These are phyloP conservation scores for Acacia concinna DNA, from an alignment of 331 rosid species.

Conservation along the genomic window DNA sequence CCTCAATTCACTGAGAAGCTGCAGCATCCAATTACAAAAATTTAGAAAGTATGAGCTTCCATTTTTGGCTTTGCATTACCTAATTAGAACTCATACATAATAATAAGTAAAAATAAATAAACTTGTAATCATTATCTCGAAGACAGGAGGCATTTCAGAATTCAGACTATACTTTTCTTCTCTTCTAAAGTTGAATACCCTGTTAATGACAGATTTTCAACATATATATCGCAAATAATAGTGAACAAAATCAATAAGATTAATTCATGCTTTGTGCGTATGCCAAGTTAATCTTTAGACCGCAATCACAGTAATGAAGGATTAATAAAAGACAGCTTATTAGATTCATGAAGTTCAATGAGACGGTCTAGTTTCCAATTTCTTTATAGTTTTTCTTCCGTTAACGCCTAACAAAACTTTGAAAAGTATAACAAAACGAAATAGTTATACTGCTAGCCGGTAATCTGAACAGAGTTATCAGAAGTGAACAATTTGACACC, in stretches of 20 bases:
- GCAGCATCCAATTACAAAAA: conserved; percentile 32
- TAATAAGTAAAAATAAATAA: conserved; percentile 10
- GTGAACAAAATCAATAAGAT: background rate
- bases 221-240: background rate
- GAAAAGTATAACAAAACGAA: background rate
- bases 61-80: conserved; percentile 5
- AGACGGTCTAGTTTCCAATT: conserved; percentile 17
- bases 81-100: background rate
- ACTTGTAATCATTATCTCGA: conserved; percentile 9
- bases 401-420: background rate
- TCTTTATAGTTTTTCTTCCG: conserved; percentile 12
- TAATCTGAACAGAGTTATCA: background rate
- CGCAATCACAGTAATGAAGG: background rate
- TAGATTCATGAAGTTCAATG: background rate
- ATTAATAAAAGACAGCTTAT: background rate
- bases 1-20: conserved; percentile 56
- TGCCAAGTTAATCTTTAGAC: background rate
- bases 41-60: background rate
- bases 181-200: background rate
- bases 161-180: background rate
- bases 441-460: conserved; percentile 4
- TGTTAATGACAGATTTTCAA: background rate
- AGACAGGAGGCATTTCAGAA: conserved; percentile 9
- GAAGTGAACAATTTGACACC: background rate
- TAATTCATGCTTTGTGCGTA: background rate